Conservation (phyloP, 1,284 basidiomycete genomes). For the Phellopilus nigrolimitatus region DNA sequence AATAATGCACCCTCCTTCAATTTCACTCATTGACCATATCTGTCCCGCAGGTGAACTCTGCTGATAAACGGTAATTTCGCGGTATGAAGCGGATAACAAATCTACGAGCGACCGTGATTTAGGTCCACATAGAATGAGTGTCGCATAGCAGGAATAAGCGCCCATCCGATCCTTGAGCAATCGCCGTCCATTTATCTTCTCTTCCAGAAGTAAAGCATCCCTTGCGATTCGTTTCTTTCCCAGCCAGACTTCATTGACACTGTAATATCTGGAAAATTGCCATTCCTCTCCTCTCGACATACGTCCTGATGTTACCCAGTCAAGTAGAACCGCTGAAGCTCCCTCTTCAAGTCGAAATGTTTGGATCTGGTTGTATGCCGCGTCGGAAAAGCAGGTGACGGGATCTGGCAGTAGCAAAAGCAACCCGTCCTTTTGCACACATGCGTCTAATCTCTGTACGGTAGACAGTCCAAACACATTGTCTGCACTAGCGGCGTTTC, state of each 20-base stretch:
- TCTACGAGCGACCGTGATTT: conserved; percentile 41
- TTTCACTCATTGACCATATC: conserved; percentile 73
- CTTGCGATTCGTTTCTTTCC: conserved; percentile 60
- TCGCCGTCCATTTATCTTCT: conserved; percentile 27
- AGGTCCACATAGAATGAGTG: conserved; percentile 70
- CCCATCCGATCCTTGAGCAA: conserved; percentile 57
- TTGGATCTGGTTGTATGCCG: conserved; percentile 80
- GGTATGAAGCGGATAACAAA: conserved; percentile 46
- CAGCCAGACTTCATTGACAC: conserved; percentile 79
- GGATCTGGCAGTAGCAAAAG: conserved; percentile 87
- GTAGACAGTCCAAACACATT: conserved; percentile 31
- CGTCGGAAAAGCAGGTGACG: conserved; percentile 85
- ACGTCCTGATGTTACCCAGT: conserved; percentile 88
- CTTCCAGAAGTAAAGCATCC: conserved; percentile 70
- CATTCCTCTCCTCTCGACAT: conserved; percentile 80
- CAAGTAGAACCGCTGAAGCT: conserved; percentile 71
- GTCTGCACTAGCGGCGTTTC: conserved; percentile 25
- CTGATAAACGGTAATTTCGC: conserved; percentile 59
- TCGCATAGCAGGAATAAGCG: conserved; percentile 85
- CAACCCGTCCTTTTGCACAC: conserved; percentile 45
- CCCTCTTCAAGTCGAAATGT: conserved; percentile 58
- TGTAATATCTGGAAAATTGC: conserved; percentile 83
- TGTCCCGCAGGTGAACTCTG: conserved; percentile 46
- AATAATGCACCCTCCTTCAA: conserved; percentile 52
- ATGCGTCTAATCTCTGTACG: conserved; percentile 53